These are phyloP conservation scores for Begonia fuchsioides DNA, from an alignment of 306 rosid genomes.

Conservation along the genomic window DNA sequence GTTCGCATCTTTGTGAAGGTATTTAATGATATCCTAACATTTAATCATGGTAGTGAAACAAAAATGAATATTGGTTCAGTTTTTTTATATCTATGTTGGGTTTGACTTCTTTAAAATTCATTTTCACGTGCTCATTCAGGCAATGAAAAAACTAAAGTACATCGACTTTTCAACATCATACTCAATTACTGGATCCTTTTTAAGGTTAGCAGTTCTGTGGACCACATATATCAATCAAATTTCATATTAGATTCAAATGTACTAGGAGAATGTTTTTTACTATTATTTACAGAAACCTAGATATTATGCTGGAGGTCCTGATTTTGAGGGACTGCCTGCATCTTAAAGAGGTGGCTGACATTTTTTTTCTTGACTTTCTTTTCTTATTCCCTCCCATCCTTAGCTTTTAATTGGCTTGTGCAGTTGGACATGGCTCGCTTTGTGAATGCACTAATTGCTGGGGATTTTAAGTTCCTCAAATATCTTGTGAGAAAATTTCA, in stretches of 20 bases:
- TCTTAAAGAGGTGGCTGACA: constrained; percentile 64
- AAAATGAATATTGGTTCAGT: no score
- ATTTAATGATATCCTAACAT: neutral
- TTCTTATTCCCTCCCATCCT: constrained; percentile 8
- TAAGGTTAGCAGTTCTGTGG: constrained; percentile 38
- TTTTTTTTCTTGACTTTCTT: neutral
- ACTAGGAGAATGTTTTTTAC: neutral
- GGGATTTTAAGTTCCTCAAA: constrained; percentile 71
- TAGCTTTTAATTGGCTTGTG: constrained; percentile 14
- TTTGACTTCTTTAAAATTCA: constrained; percentile 1
- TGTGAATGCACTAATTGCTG: constrained; percentile 52
- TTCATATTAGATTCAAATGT: neutral
- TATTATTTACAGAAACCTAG: constrained; percentile 61
- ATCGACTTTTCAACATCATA: constrained; percentile 90
- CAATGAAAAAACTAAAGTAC: constrained; percentile 59
- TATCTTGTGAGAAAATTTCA: constrained; percentile 45
- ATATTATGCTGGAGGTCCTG: constrained; percentile 61
- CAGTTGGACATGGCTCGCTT: constrained; percentile 69
- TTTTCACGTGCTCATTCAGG: constrained; percentile 37
- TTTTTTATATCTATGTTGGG: neutral
- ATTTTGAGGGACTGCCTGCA: constrained; percentile 96
- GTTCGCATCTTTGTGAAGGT: constrained; percentile 88
- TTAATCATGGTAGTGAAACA: no score
- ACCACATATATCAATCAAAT: constrained; percentile 1
- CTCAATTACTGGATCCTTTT: constrained; percentile 83